phyloP scores from a whole-genome alignment of 352 stramenopile genomes.

The Pythium guiyangense region DNA sequence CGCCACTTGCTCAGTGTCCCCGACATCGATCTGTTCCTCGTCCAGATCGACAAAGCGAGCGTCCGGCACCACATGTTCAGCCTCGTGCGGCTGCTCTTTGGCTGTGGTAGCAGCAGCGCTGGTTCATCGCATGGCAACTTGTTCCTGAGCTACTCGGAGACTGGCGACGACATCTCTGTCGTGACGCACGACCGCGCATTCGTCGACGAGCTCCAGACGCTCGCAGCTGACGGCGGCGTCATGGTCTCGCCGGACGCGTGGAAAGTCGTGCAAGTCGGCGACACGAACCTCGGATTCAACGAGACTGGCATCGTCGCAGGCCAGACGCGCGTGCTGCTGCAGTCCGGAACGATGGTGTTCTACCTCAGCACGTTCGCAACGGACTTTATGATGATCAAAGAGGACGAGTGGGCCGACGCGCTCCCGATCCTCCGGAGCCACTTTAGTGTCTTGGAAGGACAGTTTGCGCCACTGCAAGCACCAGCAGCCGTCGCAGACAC shows the following conservation, averaged over 20 bases:
- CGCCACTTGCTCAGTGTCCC: constrained; percentile 55
- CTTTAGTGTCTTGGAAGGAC: constrained; percentile 38
- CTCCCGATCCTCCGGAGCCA: constrained; percentile 37
- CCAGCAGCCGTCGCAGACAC: too few species aligned
- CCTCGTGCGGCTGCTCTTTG: constrained; percentile 51
- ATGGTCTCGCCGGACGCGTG: constrained; percentile 55
- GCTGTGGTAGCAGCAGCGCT: constrained; percentile 1
- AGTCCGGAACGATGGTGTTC: constrained; percentile 57
- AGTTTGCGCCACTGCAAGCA: constrained; percentile 29
- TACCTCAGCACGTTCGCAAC: constrained; percentile 71
- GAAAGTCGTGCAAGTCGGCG: constrained; percentile 62
- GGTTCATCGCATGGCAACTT: too few species aligned
- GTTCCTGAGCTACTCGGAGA: constrained; percentile 63
- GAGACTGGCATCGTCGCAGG: constrained; percentile 61
- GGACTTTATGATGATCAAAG: constrained; percentile 70
- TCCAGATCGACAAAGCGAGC: constrained; percentile 42
- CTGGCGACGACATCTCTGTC: constrained; percentile 48
- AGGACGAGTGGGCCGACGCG: constrained; percentile 59
- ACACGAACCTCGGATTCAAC: constrained; percentile 50
- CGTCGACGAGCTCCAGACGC: constrained; percentile 26
- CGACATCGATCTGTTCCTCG: constrained; percentile 42
- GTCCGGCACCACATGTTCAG: constrained; percentile 50
- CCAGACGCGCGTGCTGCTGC: constrained; percentile 56
- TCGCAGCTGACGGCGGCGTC: constrained; percentile 36
- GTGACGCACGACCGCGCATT: constrained; percentile 48